These are phyloP conservation scores for Suillus subluteus DNA, from an alignment of 768 basidiomycete genomes.

Conservation along the genomic window DNA sequence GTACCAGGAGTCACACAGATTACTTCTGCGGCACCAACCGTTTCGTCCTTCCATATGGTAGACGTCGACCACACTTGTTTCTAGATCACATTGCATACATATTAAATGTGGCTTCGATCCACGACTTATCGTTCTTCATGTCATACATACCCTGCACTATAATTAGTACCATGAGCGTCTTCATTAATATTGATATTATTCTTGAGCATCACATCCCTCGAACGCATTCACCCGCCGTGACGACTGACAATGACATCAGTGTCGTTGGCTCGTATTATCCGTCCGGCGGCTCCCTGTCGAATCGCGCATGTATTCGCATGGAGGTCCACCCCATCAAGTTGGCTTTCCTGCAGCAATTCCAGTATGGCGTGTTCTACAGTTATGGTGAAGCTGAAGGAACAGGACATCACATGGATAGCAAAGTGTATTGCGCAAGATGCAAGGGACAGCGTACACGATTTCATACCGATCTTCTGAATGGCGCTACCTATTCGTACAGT, in stretches of 20 bases:
- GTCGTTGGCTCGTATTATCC: too few species aligned
- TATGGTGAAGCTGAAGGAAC: conserved; percentile 90
- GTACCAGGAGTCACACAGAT: too few species aligned
- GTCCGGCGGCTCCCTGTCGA: too few species aligned
- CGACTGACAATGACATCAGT: too few species aligned
- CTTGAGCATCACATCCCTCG: too few species aligned
- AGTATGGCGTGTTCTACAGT: conserved; percentile 89
- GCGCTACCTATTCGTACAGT: not conserved
- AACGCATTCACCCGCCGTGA: too few species aligned
- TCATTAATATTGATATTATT: too few species aligned
- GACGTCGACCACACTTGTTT: not conserved
- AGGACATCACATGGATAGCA: conserved; percentile 95
- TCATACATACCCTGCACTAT: too few species aligned
- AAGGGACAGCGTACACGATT: conserved; percentile 93
- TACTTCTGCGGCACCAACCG: too few species aligned
- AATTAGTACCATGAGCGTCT: too few species aligned
- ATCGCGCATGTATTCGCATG: conserved; percentile 40
- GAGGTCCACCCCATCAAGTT: conserved; percentile 95
- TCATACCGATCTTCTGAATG: conserved; percentile 84
- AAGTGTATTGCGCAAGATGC: conserved; percentile 99
- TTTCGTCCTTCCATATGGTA: too few species aligned
- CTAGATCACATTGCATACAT: conserved; percentile 13
- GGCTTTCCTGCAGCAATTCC: conserved; percentile 96
- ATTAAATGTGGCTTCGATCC: not conserved
- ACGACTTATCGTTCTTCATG: too few species aligned